A percentile compares a stretch with the other conserved stretches of the same genome.
Conservation (phyloP, 345 rosid genomes). For the Excoecaria cochinchinensis region DNA sequence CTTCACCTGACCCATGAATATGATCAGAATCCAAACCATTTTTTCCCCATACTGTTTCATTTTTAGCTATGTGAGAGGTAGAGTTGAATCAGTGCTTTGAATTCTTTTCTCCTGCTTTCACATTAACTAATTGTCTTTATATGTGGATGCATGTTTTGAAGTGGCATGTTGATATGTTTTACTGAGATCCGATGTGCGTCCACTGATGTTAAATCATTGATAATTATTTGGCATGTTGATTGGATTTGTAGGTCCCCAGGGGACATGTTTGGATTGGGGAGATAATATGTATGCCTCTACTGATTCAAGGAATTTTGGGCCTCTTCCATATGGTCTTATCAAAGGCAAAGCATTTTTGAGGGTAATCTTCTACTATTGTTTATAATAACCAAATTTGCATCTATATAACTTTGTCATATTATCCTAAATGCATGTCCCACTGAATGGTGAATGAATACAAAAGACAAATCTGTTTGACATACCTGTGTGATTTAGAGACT, state of each 20-base stretch:
- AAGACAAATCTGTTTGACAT: too few species aligned
- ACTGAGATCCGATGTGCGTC: not conserved
- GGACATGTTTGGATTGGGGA: constrained; percentile 91
- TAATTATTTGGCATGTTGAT: not conserved
- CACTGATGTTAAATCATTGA: not conserved
- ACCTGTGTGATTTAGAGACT: not conserved
- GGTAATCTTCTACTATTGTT: constrained; percentile 40
- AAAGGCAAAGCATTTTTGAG: constrained; percentile 68
- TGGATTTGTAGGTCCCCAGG: constrained; percentile 54
- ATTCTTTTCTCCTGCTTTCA: not conserved
- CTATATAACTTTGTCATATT: not conserved
- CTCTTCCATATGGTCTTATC: constrained; percentile 74
- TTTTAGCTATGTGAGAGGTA: not conserved
- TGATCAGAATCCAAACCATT: not conserved
- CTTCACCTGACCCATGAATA: not conserved
- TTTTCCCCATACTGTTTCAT: not conserved
- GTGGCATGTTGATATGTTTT: not conserved
- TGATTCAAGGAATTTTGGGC: constrained; percentile 76
- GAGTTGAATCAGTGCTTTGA: not conserved
- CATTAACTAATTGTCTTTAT: not conserved
- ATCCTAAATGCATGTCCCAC: not conserved
- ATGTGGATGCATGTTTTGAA: not conserved
- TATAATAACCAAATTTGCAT: too few species aligned
- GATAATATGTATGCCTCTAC: constrained; percentile 72
- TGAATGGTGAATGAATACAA: too few species aligned